These are phyloP conservation scores for Protea cynaroides DNA, from an alignment of 164 flowering plant genomes.

Conservation along the genomic window DNA sequence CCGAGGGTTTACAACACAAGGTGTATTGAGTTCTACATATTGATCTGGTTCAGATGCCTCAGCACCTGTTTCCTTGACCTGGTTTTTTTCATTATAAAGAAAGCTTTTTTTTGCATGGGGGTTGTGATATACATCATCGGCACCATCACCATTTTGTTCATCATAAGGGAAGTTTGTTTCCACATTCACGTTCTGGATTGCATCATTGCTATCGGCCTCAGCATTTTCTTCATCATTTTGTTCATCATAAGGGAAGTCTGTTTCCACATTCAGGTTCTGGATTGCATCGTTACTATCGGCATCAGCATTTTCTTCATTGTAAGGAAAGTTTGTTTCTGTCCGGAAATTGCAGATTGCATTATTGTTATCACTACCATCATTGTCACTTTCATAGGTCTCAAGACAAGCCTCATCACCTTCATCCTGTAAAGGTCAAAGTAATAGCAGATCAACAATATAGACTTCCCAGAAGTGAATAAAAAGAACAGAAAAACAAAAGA, in stretches of 20 bases:
- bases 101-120: too few species aligned
- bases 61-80: slow-evolving; percentile 17
- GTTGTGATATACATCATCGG: too few species aligned
- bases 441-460: background rate
- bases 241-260: too few species aligned
- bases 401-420: slow-evolving; percentile 70
- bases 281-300: too few species aligned
- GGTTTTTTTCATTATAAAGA: too few species aligned
- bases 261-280: too few species aligned
- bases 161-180: too few species aligned
- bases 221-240: slow-evolving; percentile 2
- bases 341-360: slow-evolving; percentile 12
- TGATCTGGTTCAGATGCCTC: slow-evolving; percentile 3
- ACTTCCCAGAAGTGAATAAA: background rate
- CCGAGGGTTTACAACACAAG: background rate
- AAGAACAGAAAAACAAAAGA: slow-evolving; percentile 1
- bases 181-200: too few species aligned
- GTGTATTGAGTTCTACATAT: background rate
- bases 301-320: slow-evolving; percentile 12
- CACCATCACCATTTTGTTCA: too few species aligned
- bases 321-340: slow-evolving; percentile 21
- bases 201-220: too few species aligned
- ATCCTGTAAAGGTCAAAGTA: slow-evolving; percentile 31
- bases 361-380: slow-evolving; percentile 26
- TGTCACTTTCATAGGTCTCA: slow-evolving; percentile 34